phyloP scores from a whole-genome alignment of 306 rosid genomes.

The Malus fusca region DNA sequence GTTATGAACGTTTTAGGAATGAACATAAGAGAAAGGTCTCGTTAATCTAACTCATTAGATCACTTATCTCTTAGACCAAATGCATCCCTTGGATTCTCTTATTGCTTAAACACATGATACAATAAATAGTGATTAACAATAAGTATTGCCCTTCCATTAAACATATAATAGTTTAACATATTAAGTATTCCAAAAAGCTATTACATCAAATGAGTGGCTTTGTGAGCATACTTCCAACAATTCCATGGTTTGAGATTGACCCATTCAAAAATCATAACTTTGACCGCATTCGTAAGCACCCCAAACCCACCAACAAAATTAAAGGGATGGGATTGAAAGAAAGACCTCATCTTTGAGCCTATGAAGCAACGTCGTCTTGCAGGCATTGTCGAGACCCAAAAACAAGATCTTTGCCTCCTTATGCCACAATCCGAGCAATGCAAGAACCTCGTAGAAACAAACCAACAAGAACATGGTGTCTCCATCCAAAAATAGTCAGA shows the following conservation, averaged over 20 bases:
- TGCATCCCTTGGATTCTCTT: too few relatives aligned
- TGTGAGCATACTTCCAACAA: too few relatives aligned
- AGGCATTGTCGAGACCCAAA: slow-evolving; percentile 81
- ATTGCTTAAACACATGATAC: too few relatives aligned
- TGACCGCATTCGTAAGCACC: not conserved
- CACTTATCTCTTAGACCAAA: too few relatives aligned
- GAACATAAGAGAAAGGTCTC: too few relatives aligned
- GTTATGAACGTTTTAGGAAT: too few relatives aligned
- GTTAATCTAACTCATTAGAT: too few relatives aligned
- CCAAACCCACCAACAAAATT: not conserved
- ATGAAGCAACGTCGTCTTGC: slow-evolving; percentile 80
- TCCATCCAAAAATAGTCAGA: slow-evolving; percentile 13
- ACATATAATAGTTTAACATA: too few relatives aligned
- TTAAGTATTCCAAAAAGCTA: too few relatives aligned
- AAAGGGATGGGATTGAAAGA: not conserved
- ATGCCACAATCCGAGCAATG: slow-evolving; percentile 81
- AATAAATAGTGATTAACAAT: too few relatives aligned
- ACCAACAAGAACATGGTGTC: slow-evolving; percentile 54
- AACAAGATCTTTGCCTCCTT: slow-evolving; percentile 92
- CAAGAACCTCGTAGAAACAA: slow-evolving; percentile 78
- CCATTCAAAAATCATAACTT: not conserved
- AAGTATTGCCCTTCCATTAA: too few relatives aligned
- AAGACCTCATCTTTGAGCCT: slow-evolving; percentile 86
- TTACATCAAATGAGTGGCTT: too few relatives aligned
- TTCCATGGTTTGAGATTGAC: not conserved